Evolutionary conservation across 106 monocot genomes (phyloP).

Genomic region (Dendrobium huoshanense): DNA sequence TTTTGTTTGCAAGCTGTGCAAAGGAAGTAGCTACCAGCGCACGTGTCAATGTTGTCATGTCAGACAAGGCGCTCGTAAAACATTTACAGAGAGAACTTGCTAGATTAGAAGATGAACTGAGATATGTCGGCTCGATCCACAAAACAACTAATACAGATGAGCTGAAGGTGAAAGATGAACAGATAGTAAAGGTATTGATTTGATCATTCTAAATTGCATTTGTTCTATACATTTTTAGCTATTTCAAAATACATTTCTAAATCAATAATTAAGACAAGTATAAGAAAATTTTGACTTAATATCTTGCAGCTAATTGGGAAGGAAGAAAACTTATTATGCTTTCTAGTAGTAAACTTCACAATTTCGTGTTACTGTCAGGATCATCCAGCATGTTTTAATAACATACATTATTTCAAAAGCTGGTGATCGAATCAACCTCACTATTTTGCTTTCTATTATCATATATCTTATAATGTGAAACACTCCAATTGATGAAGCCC

Average conservation of each 20-base stretch:
- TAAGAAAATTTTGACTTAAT: no score
- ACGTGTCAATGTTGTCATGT: constrained; percentile 75
- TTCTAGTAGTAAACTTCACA: background rate
- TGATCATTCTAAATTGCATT: background rate
- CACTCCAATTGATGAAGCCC: no score
- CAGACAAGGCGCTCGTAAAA: constrained; percentile 82
- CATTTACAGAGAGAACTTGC: constrained; percentile 80
- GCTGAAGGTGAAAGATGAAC: constrained; percentile 69
- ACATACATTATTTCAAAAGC: no score
- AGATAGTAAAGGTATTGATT: constrained; percentile 61
- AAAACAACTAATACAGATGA: constrained; percentile 24
- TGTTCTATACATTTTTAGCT: background rate
- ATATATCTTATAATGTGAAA: no score
- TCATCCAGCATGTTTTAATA: no score
- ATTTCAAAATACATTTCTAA: no score
- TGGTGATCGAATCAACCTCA: no score
- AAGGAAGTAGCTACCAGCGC: constrained; percentile 63
- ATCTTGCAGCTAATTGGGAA: no score
- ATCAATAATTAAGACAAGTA: no score
- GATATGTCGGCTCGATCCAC: constrained; percentile 30
- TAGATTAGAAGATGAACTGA: constrained; percentile 70
- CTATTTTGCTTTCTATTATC: no score
- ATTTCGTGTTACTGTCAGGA: background rate
- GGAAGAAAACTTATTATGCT: no score
- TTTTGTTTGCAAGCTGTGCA: constrained; percentile 65